Evolutionary conservation across 2,329 filamentous ascomycete species (phyloP).

Genomic region (Dothideomycetes sp.): DNA sequence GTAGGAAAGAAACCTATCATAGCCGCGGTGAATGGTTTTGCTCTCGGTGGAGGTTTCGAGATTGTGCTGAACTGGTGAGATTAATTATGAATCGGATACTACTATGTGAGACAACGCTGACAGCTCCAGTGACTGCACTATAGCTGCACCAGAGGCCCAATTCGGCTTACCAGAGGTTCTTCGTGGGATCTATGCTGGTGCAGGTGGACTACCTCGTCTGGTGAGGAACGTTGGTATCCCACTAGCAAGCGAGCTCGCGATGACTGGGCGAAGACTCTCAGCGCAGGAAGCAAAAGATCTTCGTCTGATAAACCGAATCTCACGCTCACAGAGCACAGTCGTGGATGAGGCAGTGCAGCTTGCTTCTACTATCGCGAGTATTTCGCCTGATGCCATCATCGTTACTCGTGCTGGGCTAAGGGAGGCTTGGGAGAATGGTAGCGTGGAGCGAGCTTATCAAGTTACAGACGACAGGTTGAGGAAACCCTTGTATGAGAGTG

Average conservation of each 20-base stretch:
- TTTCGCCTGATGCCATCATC: conserved; percentile 30
- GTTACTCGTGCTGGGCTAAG: conserved; percentile 30
- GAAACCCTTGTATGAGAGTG: conserved; percentile 27
- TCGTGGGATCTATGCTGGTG: conserved; percentile 41
- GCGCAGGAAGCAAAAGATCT: conserved; percentile 34
- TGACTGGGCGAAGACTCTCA: conserved; percentile 35
- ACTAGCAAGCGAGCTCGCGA: conserved; percentile 37
- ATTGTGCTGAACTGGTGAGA: conserved; percentile 43
- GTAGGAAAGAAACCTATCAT: conserved; percentile 50
- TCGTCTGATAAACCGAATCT: conserved; percentile 30
- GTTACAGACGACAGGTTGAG: conserved; percentile 32
- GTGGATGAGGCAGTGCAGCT: conserved; percentile 26
- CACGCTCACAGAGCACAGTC: conserved; percentile 21
- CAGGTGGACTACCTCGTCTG: conserved; percentile 40
- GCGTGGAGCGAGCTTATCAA: conserved; percentile 29
- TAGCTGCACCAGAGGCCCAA: conserved; percentile 39
- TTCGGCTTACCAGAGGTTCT: conserved; percentile 44
- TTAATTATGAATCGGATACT: not conserved
- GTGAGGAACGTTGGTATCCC: conserved; percentile 38
- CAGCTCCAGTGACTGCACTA: conserved; percentile 36
- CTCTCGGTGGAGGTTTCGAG: conserved; percentile 47
- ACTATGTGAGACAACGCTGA: not conserved
- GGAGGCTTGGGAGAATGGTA: conserved; percentile 29
- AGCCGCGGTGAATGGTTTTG: conserved; percentile 47
- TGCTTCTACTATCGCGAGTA: conserved; percentile 23